These are phyloP conservation scores for Beauveria varroae DNA, from an alignment of 2,329 filamentous ascomycete species.

Conservation along the genomic window DNA sequence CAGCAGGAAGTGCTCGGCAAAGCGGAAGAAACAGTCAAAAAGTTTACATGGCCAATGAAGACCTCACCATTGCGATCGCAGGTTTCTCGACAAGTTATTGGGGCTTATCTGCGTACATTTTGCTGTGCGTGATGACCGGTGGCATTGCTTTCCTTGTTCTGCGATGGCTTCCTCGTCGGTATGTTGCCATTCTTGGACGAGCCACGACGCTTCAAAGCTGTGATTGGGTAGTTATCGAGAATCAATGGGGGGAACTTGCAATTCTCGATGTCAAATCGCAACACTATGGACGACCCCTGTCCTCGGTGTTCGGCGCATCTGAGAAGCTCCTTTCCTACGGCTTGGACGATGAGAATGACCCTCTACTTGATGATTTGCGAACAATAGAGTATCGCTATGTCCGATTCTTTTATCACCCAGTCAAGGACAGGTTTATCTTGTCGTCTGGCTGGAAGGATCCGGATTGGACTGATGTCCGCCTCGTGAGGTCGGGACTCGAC, in stretches of 20 bases:
- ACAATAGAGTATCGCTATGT: constrained; percentile 91
- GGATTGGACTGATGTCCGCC: constrained; percentile 69
- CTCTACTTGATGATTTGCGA: constrained; percentile 65
- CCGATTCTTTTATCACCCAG: constrained; percentile 81
- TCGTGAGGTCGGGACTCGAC: constrained; percentile 72
- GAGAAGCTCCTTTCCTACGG: constrained; percentile 51
- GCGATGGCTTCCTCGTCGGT: constrained; percentile 85
- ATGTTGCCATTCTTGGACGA: constrained; percentile 66
- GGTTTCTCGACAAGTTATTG: constrained; percentile 73
- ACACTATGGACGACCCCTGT: constrained; percentile 47
- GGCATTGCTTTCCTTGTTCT: constrained; percentile 80
- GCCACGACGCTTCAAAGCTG: constrained; percentile 64
- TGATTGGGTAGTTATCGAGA: constrained; percentile 91
- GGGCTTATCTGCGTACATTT: constrained; percentile 62
- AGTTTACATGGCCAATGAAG: constrained; percentile 86
- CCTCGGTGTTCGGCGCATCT: constrained; percentile 58
- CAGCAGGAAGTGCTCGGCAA: constrained; percentile 55
- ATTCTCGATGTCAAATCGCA: constrained; percentile 59
- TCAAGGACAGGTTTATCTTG: constrained; percentile 81
- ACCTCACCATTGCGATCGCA: constrained; percentile 86
- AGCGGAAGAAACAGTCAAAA: constrained; percentile 73
- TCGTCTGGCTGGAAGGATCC: constrained; percentile 93
- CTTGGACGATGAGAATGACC: constrained; percentile 59
- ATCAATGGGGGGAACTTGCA: constrained; percentile 90
- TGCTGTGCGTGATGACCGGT: constrained; percentile 62